These are phyloP conservation scores for Suhomyces maxii DNA, from an alignment of 1,139 yeast genomes.

Conservation along the genomic window DNA sequence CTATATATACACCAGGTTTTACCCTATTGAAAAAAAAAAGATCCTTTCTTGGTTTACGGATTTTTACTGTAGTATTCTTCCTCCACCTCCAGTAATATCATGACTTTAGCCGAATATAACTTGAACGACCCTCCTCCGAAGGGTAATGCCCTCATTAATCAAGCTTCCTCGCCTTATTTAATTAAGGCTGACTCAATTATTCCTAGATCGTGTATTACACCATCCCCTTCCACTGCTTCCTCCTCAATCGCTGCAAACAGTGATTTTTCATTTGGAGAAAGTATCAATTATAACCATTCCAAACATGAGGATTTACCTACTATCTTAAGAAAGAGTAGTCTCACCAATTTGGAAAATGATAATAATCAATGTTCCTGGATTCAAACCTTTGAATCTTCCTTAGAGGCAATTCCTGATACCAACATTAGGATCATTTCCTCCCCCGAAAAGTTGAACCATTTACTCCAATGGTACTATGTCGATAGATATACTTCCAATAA, in stretches of 20 bases:
- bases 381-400: slow-evolving; percentile 12
- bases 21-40: neutral
- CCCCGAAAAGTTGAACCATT: slow-evolving; percentile 17
- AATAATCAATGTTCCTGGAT: slow-evolving; percentile 11
- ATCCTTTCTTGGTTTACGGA: neutral
- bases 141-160: slow-evolving; percentile 1
- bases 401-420: slow-evolving; percentile 11
- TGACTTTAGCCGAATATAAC: slow-evolving; percentile 12
- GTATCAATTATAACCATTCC: slow-evolving; percentile 10
- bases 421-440: slow-evolving; percentile 15
- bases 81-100: neutral
- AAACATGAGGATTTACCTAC: slow-evolving; percentile 8
- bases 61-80: neutral
- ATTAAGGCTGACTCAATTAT: slow-evolving; percentile 15
- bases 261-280: slow-evolving; percentile 6
- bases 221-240: slow-evolving; percentile 14
- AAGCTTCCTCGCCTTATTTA: slow-evolving; percentile 7
- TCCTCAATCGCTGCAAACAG: slow-evolving; percentile 10
- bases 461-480: slow-evolving; percentile 31
- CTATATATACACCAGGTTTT: slow-evolving; percentile 1
- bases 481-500: slow-evolving; percentile 3
- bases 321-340: slow-evolving; percentile 16
- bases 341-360: slow-evolving; percentile 2
- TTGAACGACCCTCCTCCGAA: slow-evolving; percentile 20
- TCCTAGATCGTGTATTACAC: slow-evolving; percentile 18